These are phyloP conservation scores for Rhynchospora pubera DNA, from an alignment of 176 grass and related monocot species.

Conservation along the genomic window DNA sequence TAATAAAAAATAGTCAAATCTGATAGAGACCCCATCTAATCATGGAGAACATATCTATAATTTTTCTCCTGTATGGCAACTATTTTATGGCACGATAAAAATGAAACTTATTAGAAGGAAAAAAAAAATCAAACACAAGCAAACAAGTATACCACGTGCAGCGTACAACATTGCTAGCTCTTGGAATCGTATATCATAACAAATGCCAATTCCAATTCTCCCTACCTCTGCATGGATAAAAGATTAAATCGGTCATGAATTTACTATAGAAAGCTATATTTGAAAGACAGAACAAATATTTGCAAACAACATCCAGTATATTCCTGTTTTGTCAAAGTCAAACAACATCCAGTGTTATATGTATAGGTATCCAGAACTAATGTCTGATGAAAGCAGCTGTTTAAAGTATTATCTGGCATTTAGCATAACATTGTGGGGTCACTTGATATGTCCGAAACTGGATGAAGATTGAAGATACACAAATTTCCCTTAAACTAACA, in stretches of 20 bases:
- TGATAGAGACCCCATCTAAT: not conserved
- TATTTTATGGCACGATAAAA: not conserved
- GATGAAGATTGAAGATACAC: not conserved
- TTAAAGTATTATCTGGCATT: not conserved
- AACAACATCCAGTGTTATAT: not conserved
- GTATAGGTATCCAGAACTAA: not conserved
- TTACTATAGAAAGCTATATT: not conserved
- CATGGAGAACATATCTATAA: not conserved
- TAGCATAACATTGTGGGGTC: not conserved
- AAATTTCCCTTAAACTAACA: not conserved
- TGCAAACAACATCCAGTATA: not conserved
- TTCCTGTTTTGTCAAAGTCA: not conserved
- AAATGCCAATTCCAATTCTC: conserved; percentile 91
- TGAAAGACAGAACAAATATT: not conserved
- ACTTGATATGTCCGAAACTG: not conserved
- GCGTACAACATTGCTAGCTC: conserved; percentile 97
- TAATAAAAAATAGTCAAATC: not conserved
- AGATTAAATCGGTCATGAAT: not conserved
- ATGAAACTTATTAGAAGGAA: not conserved
- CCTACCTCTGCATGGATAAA: conserved; percentile 60
- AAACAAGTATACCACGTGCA: conserved; percentile 56
- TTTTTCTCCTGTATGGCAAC: not conserved
- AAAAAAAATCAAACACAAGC: not conserved
- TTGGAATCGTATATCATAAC: conserved; percentile 91
- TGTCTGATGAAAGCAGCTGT: not conserved